Evolutionary conservation across 1,139 yeast genomes (phyloP), one percentile per base, ranked within the genome.

Genomic region (Scheffersomyces stambukii): DNA sequence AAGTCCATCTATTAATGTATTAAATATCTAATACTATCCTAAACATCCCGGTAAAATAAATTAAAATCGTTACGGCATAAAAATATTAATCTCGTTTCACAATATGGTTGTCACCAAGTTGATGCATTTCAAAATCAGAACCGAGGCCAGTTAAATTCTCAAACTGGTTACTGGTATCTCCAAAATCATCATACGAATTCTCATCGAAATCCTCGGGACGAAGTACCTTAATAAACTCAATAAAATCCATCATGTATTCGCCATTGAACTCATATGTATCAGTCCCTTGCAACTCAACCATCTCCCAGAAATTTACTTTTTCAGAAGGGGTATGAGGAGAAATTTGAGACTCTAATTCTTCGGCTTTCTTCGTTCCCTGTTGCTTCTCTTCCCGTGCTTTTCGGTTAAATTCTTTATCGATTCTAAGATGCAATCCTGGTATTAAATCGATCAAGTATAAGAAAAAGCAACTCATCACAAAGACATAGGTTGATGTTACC

Each of bases 201-300:
- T 50, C 56, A 3, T 48, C 50, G 38, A 47, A 68, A 41, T 69
- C 75, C 20, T 55, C 57, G 0, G 76, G 75, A 24, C 57, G 50
- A 7, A 69, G 42, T 2, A 59, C 60, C 35, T 65, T 58, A 25
- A 67, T 59, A 38, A 66, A 70, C 40, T 70, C 76, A 51, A 66
- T 58, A 36, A 55, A 69, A 45, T 70, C 74, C 57, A 55, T 57
- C 33, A 66, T 60, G 35, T 56, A 60, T 44, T 75, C 81, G n/a
- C 76, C 75, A 40, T 60, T 58, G 33, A 72, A 71, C 44, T 73
- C 78, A 31, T 64, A 62, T 19, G 57, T 42, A 43, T 75, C 81
- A 2, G 72, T 48, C 2, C 81, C 81, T 17, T 56, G 41, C n/a
- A 67, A 33, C 43, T 75, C 80, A 3, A 51, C 54, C 23, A 45